phyloP scores from a whole-genome alignment of 805 yeast species.

The Blastobotrys americana region DNA sequence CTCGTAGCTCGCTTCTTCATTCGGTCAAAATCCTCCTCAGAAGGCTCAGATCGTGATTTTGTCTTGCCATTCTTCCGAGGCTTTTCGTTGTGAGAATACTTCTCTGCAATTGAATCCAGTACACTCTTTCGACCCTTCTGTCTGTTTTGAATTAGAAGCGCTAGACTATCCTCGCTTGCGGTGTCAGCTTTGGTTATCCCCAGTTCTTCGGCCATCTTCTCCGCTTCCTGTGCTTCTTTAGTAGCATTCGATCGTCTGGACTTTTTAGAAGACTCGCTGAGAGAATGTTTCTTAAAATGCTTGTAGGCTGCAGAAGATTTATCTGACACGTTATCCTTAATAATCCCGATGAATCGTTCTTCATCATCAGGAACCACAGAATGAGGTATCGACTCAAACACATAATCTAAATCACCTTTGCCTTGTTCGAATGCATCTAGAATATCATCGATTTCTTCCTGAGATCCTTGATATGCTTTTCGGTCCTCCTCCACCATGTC shows the following conservation, averaged over 20 bases:
- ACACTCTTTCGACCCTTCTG: slow-evolving; percentile 22
- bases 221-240: slow-evolving; percentile 42
- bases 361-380: slow-evolving; percentile 61
- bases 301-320: slow-evolving; percentile 34
- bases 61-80: too few species aligned
- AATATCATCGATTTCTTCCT: slow-evolving; percentile 47
- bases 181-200: slow-evolving; percentile 36
- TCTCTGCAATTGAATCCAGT: neutral
- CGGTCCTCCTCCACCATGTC: slow-evolving; percentile 61
- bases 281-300: slow-evolving; percentile 43
- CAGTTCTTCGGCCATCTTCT: slow-evolving; percentile 50
- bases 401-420: slow-evolving; percentile 59
- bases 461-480: slow-evolving; percentile 46
- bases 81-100: neutral
- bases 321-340: slow-evolving; percentile 39
- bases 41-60: slow-evolving; percentile 1
- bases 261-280: slow-evolving; percentile 36
- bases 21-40: slow-evolving; percentile 5
- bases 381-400: slow-evolving; percentile 75
- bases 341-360: slow-evolving; percentile 46
- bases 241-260: slow-evolving; percentile 37
- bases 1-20: neutral
- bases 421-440: slow-evolving; percentile 47
- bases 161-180: slow-evolving; percentile 28
- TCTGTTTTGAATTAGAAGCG: slow-evolving; percentile 32